Conservation (phyloP, 352 stramenopile genomes). For the Phytophthora megakarya region DNA sequence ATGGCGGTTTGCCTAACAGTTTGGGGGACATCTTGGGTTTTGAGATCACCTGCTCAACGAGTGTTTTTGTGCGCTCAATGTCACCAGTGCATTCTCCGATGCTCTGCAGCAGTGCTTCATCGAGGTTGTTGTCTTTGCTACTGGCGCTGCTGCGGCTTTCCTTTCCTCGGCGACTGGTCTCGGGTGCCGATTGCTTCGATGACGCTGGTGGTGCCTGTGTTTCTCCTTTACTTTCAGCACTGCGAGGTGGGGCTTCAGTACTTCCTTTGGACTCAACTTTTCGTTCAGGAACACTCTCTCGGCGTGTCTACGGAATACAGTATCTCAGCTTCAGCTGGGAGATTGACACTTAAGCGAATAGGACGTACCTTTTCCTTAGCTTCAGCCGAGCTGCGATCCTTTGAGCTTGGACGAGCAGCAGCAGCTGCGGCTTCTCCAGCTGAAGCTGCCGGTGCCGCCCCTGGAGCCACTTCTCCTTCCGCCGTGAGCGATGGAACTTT, state of each 20-base stretch:
- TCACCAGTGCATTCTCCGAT: conserved; percentile 78
- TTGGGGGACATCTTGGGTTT: conserved; percentile 89
- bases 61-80: conserved; percentile 74
- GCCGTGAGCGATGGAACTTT: conserved; percentile 69
- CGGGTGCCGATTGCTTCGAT: conserved; percentile 24
- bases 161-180: conserved; percentile 29
- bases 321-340: not conserved
- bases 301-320: conserved; percentile 27
- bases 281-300: conserved; percentile 30
- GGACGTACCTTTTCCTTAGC: conserved; percentile 50
- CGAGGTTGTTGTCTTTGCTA: conserved; percentile 38
- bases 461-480: conserved; percentile 44
- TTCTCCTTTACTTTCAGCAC: conserved; percentile 49
- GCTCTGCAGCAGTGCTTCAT: conserved; percentile 56
- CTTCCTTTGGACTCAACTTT: conserved; percentile 35
- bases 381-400: conserved; percentile 58
- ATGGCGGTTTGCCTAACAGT: conserved; percentile 83
- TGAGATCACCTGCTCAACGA: conserved; percentile 80
- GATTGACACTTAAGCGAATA: not conserved
- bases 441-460: conserved; percentile 7
- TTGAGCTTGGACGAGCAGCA: conserved; percentile 43
- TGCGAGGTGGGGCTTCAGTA: conserved; percentile 28
- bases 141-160: conserved; percentile 38
- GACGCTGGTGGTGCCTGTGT: conserved; percentile 32
- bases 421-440: conserved; percentile 25